phyloP scores from a whole-genome alignment of 345 rosid genomes.

The Gossypium herbaceum region DNA sequence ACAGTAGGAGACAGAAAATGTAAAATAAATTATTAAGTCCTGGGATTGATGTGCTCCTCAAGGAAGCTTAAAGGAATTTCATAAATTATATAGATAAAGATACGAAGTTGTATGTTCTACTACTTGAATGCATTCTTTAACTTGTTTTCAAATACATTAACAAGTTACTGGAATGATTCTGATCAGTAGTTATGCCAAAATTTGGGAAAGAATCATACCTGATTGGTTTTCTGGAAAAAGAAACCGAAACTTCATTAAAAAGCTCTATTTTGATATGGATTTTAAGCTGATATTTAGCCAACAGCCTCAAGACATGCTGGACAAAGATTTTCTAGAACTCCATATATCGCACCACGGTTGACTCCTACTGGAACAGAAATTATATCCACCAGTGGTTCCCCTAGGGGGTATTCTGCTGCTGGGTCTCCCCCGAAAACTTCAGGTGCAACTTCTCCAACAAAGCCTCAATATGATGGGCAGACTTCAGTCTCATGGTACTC shows the following conservation, averaged over 20 bases:
- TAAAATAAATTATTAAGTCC: neutral
- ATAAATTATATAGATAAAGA: no score
- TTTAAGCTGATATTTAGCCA: conserved; percentile 16
- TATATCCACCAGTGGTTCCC: conserved; percentile 58
- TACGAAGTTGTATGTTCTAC: neutral
- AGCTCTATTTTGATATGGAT: neutral
- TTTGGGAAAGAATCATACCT: neutral
- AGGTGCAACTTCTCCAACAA: conserved; percentile 20
- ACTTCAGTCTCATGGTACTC: conserved; percentile 62
- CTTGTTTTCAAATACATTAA: neutral
- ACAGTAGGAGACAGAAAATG: neutral
- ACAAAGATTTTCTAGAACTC: conserved; percentile 65
- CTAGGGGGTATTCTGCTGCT: conserved; percentile 59
- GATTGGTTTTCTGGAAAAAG: neutral
- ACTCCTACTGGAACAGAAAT: conserved; percentile 78
- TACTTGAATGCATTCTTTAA: neutral
- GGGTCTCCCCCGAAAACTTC: conserved; percentile 52
- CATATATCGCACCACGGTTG: conserved; percentile 71
- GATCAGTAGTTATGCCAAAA: neutral
- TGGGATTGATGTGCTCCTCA: neutral
- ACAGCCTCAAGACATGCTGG: conserved; percentile 50
- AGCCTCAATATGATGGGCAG: conserved; percentile 47
- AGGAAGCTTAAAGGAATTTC: neutral
- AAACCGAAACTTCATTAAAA: neutral
- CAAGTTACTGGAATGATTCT: neutral